Percentiles rank a stretch among this genome's conserved stretches.
Conservation (phyloP, 2,329 filamentous ascomycete species). For the Nothophoma quercina region DNA sequence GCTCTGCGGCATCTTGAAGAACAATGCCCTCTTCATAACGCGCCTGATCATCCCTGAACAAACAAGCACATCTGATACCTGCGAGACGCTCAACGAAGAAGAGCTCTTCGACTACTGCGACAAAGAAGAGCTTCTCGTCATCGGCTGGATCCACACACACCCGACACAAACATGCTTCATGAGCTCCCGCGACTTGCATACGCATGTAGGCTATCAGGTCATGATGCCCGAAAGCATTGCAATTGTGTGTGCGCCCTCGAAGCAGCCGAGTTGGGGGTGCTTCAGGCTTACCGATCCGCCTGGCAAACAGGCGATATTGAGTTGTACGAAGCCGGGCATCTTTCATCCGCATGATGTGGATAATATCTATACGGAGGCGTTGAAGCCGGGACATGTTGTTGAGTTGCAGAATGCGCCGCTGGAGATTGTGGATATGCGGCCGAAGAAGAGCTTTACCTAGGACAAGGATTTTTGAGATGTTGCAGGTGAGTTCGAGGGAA, state of each 20-base stretch:
- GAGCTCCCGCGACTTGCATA: slow-evolving; percentile 92
- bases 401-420: slow-evolving; percentile 65
- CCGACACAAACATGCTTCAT: slow-evolving; percentile 97
- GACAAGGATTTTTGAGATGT: too few relatives aligned
- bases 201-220: slow-evolving; percentile 90
- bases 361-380: slow-evolving; percentile 79
- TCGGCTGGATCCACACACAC: slow-evolving; percentile 98
- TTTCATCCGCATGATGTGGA: slow-evolving; percentile 80
- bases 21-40: slow-evolving; percentile 91
- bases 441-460: slow-evolving; percentile 31
- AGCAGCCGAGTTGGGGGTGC: slow-evolving; percentile 82
- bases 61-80: slow-evolving; percentile 88
- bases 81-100: slow-evolving; percentile 88
- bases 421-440: slow-evolving; percentile 69
- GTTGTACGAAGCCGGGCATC: slow-evolving; percentile 77
- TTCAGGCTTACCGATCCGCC: slow-evolving; percentile 95
- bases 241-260: slow-evolving; percentile 91
- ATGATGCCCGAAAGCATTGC: slow-evolving; percentile 97
- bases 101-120: slow-evolving; percentile 90
- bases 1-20: slow-evolving; percentile 86
- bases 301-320: slow-evolving; percentile 82
- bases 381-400: slow-evolving; percentile 65
- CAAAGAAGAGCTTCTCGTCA: slow-evolving; percentile 79
- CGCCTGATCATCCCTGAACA: slow-evolving; percentile 91
- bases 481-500: too few relatives aligned